Evolutionary conservation across 2,329 filamentous ascomycete genomes (phyloP).

Genomic region (Aspergillus chevalieri): DNA sequence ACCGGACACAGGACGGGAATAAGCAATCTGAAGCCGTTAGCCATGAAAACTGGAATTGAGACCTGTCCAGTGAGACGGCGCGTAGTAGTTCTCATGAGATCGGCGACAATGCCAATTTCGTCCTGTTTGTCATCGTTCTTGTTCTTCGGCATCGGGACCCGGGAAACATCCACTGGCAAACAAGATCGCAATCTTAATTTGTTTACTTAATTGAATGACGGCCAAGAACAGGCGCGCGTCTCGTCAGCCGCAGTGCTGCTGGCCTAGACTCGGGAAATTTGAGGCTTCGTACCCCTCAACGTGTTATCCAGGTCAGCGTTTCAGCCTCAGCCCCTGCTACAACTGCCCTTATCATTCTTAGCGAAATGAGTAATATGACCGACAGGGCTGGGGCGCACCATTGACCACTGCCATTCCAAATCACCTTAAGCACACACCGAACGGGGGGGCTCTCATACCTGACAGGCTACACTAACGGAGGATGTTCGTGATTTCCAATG

Average conservation of each 20-base stretch:
- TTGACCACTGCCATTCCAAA: not conserved
- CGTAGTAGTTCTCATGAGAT: slow-evolving; percentile 9
- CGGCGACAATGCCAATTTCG: slow-evolving; percentile 14
- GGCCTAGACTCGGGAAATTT: not conserved
- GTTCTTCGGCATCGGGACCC: not conserved
- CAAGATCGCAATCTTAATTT: not conserved
- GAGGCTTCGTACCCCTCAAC: not conserved
- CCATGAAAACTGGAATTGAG: not conserved
- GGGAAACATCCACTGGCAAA: not conserved
- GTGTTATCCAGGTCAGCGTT: not conserved
- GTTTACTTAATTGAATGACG: slow-evolving; percentile 3
- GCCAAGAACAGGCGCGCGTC: not conserved
- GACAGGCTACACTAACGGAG: not conserved
- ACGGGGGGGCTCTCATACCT: not conserved
- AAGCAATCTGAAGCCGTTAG: not conserved
- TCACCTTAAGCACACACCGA: not conserved
- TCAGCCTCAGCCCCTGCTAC: not conserved
- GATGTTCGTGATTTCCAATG: not conserved
- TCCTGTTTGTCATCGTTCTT: not conserved
- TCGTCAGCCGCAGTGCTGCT: not conserved
- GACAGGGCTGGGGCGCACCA: not conserved
- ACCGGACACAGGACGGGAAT: not conserved
- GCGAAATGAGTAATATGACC: not conserved
- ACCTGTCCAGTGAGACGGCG: slow-evolving; percentile 8
- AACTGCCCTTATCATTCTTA: not conserved